Conservation (phyloP, 345 rosid species). For the Citrus sinensis region DNA sequence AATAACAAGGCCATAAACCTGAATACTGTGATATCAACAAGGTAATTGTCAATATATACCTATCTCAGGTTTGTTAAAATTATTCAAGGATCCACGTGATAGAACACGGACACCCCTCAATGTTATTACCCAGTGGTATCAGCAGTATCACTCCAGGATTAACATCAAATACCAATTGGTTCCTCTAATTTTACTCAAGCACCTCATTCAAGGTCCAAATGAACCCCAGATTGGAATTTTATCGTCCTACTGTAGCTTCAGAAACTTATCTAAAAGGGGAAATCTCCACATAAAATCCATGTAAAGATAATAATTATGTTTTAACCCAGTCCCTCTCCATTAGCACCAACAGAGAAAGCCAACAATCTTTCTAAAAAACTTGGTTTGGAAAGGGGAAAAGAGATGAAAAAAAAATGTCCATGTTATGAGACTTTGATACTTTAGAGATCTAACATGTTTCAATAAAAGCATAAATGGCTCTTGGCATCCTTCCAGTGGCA, state of each 20-base stretch:
- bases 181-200: neutral
- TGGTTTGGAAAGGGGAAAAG: neutral
- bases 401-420: neutral
- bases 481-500: neutral
- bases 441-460: neutral
- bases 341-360: neutral
- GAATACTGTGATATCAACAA: neutral
- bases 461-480: neutral
- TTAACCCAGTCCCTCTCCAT: neutral
- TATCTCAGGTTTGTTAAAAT: neutral
- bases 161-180: neutral
- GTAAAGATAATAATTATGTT: neutral
- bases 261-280: neutral
- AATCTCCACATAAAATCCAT: neutral
- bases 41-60: neutral
- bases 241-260: neutral
- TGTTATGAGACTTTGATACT: neutral
- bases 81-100: neutral
- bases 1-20: neutral
- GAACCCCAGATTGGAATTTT: neutral
- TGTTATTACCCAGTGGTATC: neutral
- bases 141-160: neutral
- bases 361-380: neutral
- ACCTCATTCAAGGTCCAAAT: neutral
- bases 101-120: neutral